These are phyloP conservation scores for Candida mattraensis DNA, from an alignment of 805 yeast genomes.

Conservation along the genomic window DNA sequence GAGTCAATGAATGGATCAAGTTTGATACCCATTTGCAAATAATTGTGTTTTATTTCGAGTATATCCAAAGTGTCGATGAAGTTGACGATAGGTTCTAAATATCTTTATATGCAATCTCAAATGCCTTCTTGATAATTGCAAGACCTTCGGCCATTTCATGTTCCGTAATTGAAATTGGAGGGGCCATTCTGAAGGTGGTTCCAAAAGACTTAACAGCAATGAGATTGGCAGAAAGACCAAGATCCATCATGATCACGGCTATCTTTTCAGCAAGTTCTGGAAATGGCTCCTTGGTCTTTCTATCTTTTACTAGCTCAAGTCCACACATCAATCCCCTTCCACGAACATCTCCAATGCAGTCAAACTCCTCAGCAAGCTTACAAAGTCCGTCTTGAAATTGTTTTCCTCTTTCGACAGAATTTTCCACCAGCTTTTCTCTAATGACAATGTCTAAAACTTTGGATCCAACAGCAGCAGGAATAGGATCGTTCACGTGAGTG, in stretches of 20 bases:
- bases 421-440: conserved; percentile 27
- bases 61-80: conserved; percentile 32
- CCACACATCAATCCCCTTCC: conserved; percentile 56
- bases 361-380: conserved; percentile 22
- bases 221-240: conserved; percentile 30
- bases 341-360: conserved; percentile 47
- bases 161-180: conserved; percentile 28
- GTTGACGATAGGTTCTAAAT: conserved; percentile 7
- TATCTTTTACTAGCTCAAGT: conserved; percentile 47
- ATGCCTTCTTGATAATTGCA: conserved; percentile 18
- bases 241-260: conserved; percentile 27
- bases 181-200: conserved; percentile 22
- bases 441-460: conserved; percentile 32
- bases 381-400: conserved; percentile 25
- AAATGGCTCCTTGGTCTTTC: conserved; percentile 42
- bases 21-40: conserved; percentile 55
- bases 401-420: conserved; percentile 28
- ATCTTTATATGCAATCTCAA: conserved; percentile 10
- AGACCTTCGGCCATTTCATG: conserved; percentile 23
- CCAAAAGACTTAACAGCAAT: conserved; percentile 23
- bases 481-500: conserved; percentile 32
- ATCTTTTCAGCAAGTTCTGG: conserved; percentile 29
- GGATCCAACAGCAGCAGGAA: conserved; percentile 32
- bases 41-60: conserved; percentile 53
- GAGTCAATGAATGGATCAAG: conserved; percentile 57